A percentile compares a stretch with the other conserved stretches of the same genome.
Conservation (phyloP, 148 eudicot genomes). For the Rheum nobile region DNA sequence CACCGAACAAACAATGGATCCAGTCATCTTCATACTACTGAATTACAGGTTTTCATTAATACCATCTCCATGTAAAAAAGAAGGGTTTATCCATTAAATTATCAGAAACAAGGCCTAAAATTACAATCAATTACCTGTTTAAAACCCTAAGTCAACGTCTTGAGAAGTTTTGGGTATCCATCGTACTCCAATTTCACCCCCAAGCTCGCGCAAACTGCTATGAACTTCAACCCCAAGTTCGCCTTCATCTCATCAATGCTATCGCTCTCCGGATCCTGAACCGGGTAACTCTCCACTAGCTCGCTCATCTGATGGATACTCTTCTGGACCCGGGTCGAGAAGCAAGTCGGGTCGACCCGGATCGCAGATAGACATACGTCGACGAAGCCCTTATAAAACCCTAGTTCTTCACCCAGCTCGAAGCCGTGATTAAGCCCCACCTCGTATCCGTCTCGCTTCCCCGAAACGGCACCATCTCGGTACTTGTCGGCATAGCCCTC, state of each 20-base stretch:
- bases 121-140: background rate
- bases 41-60: no score
- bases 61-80: no score
- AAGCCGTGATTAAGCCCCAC: constrained; percentile 76
- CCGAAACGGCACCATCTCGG: constrained; percentile 36
- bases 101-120: no score
- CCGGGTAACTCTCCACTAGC: constrained; percentile 37
- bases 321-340: constrained; percentile 46
- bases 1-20: no score
- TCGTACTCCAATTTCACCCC: constrained; percentile 57
- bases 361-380: constrained; percentile 57
- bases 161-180: constrained; percentile 55
- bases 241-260: constrained; percentile 32
- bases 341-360: constrained; percentile 39
- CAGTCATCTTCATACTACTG: no score
- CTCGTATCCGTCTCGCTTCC: constrained; percentile 52
- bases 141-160: constrained; percentile 28
- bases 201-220: constrained; percentile 51
- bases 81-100: no score
- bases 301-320: constrained; percentile 43
- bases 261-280: constrained; percentile 56
- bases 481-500: constrained; percentile 71
- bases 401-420: constrained; percentile 59
- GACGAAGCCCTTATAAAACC: constrained; percentile 62
- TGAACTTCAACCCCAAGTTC: constrained; percentile 56